Evolutionary conservation across 2,329 filamentous ascomycete species (phyloP).

Genomic region (Dactylonectria macrodidyma): DNA sequence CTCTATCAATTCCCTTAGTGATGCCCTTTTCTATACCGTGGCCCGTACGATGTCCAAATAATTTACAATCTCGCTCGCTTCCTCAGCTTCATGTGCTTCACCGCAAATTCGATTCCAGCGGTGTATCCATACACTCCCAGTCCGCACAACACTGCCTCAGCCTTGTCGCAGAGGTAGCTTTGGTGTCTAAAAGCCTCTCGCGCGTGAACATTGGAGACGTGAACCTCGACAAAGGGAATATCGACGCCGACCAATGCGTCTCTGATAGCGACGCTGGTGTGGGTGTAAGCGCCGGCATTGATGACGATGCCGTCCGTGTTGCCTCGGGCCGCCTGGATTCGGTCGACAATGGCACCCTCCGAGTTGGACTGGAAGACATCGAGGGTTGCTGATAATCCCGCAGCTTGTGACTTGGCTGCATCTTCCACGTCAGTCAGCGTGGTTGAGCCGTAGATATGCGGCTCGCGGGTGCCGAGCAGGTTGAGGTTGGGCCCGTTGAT

Average conservation of each 20-base stretch:
- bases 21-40: conserved; percentile 3
- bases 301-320: conserved; percentile 78
- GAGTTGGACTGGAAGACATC: conserved; percentile 82
- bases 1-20: not conserved
- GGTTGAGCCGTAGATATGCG: conserved; percentile 79
- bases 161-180: conserved; percentile 83
- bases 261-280: conserved; percentile 82
- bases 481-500: conserved; percentile 90
- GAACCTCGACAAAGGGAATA: conserved; percentile 84
- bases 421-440: conserved; percentile 75
- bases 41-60: not conserved
- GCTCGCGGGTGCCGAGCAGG: conserved; percentile 82
- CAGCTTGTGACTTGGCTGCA: conserved; percentile 64
- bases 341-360: conserved; percentile 81
- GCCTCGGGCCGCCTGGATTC: conserved; percentile 76
- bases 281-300: conserved; percentile 82
- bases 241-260: conserved; percentile 79
- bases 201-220: conserved; percentile 82
- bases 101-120: conserved; percentile 70
- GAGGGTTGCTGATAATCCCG: conserved; percentile 63
- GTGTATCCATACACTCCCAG: conserved; percentile 75
- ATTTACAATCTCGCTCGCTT: conserved; percentile 35
- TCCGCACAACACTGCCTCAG: conserved; percentile 80
- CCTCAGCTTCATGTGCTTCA: conserved; percentile 61
- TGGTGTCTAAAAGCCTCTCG: conserved; percentile 78